These are phyloP conservation scores for Xylaria sp. DNA, from an alignment of 495 filamentous ascomycete genomes.

Conservation along the genomic window DNA sequence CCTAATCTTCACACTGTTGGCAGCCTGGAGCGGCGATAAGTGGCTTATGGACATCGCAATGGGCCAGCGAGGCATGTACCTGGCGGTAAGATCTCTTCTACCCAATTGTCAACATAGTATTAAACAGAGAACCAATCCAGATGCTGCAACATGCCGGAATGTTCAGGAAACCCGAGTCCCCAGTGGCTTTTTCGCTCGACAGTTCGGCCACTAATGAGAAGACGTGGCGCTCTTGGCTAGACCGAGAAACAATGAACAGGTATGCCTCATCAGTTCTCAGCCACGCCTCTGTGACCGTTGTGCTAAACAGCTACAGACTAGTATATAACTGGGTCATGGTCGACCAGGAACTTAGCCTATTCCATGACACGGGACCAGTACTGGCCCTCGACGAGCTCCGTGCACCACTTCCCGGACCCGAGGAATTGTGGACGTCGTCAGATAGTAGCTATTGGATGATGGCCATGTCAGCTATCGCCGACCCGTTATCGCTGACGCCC, in stretches of 20 bases:
- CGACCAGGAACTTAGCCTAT: conserved; percentile 69
- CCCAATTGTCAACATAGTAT: background rate
- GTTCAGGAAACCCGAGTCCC: conserved; percentile 44
- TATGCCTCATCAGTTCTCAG: conserved; percentile 38
- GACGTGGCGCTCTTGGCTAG: conserved; percentile 63
- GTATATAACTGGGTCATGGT: conserved; percentile 72
- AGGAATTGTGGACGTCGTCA: conserved; percentile 58
- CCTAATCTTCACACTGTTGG: conserved; percentile 65
- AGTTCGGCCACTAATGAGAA: conserved; percentile 51
- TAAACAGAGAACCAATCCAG: conserved; percentile 37
- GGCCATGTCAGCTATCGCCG: conserved; percentile 52
- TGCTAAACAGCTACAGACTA: conserved; percentile 47
- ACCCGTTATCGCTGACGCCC: conserved; percentile 51
- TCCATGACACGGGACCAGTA: conserved; percentile 64
- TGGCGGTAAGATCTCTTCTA: conserved; percentile 54
- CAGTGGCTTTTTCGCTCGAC: conserved; percentile 43
- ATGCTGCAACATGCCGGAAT: conserved; percentile 64
- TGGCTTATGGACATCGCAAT: conserved; percentile 75
- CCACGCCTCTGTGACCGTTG: background rate
- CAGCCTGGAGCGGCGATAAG: conserved; percentile 71
- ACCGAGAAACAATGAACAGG: conserved; percentile 65
- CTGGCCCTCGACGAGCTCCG: conserved; percentile 65
- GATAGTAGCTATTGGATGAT: conserved; percentile 56
- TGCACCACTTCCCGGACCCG: conserved; percentile 63
- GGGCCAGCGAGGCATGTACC: conserved; percentile 73